Percentiles rank a stretch among this genome's conserved stretches.
Conservation (phyloP, 164 flowering plant genomes). For the Nymphaea colorata region DNA sequence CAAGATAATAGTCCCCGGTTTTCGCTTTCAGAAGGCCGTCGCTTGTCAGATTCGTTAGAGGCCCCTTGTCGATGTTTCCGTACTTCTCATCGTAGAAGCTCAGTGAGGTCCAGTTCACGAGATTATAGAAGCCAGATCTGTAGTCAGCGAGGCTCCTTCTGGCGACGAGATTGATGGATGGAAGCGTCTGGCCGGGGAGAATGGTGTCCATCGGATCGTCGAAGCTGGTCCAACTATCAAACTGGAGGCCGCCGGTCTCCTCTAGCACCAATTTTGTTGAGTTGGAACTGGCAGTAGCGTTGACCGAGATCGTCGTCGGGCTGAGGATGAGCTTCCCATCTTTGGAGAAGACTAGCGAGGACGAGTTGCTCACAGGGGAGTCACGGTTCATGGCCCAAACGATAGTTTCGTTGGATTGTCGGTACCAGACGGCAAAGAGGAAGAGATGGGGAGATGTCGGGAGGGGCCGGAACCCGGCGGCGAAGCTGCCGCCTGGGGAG, state of each 20-base stretch:
- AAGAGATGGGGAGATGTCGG: slow-evolving; percentile 17
- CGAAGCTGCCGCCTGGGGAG: slow-evolving; percentile 47
- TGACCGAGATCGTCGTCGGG: too few species aligned
- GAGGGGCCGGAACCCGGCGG: slow-evolving; percentile 44
- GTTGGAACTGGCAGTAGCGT: slow-evolving; percentile 1
- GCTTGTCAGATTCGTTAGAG: slow-evolving; percentile 6
- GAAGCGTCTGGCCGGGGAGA: slow-evolving; percentile 30
- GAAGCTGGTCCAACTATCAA: slow-evolving; percentile 43
- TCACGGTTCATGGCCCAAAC: slow-evolving; percentile 36
- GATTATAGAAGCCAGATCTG: slow-evolving; percentile 17
- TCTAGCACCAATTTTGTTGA: slow-evolving; percentile 17
- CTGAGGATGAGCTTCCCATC: slow-evolving; percentile 12
- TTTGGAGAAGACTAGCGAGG: slow-evolving; percentile 25
- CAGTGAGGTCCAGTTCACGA: slow-evolving; percentile 14
- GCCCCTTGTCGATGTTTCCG: too few species aligned
- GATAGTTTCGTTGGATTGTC: slow-evolving; percentile 11
- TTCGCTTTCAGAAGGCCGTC: slow-evolving; percentile 19
- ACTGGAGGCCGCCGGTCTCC: slow-evolving; percentile 30
- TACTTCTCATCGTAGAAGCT: slow-evolving; percentile 6
- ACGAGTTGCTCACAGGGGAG: slow-evolving; percentile 17
- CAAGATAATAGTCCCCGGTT: slow-evolving; percentile 5
- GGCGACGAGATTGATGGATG: slow-evolving; percentile 14
- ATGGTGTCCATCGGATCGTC: slow-evolving; percentile 37
- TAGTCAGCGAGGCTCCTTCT: slow-evolving; percentile 8
- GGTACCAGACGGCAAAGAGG: slow-evolving; percentile 54